phyloP scores from a whole-genome alignment of 169 alveolate genomes.

The Cryptosporidium ubiquitum region DNA sequence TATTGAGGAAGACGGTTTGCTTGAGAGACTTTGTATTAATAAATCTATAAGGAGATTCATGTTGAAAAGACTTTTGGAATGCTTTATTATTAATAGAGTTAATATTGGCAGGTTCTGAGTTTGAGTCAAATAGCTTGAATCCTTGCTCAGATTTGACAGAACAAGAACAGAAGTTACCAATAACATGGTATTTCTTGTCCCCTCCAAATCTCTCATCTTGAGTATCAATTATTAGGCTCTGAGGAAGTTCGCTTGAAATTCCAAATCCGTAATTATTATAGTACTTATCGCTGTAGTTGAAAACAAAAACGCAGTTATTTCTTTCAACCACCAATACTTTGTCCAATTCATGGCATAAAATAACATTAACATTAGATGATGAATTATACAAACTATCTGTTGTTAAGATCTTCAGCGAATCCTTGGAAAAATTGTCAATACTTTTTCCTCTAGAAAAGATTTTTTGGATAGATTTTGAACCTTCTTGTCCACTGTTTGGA shows the following conservation, averaged over 20 bases:
- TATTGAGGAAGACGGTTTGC: constrained; percentile 49
- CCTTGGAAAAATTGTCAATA: neutral
- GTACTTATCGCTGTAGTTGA: constrained; percentile 85
- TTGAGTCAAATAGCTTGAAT: neutral
- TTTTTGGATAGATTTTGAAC: neutral
- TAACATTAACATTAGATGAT: constrained; percentile 83
- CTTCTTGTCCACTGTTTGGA: neutral
- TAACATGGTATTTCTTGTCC: constrained; percentile 34
- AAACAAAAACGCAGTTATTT: constrained; percentile 88
- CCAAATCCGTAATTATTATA: constrained; percentile 69
- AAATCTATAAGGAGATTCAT: constrained; percentile 15
- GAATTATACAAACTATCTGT: constrained; percentile 77
- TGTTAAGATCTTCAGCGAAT: neutral
- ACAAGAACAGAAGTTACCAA: neutral
- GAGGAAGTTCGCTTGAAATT: constrained; percentile 14
- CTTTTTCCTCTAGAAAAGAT: neutral
- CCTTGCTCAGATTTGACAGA: neutral
- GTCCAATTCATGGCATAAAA: constrained; percentile 85
- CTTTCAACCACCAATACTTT: constrained; percentile 90
- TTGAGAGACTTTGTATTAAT: constrained; percentile 4
- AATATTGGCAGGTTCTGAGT: neutral
- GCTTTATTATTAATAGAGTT: constrained; percentile 21
- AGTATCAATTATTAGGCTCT: constrained; percentile 72
- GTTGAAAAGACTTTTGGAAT: constrained; percentile 1
- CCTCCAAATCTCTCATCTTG: constrained; percentile 81